These are phyloP conservation scores for Rhizophora apiculata DNA, from an alignment of 345 rosid genomes.

Conservation along the genomic window DNA sequence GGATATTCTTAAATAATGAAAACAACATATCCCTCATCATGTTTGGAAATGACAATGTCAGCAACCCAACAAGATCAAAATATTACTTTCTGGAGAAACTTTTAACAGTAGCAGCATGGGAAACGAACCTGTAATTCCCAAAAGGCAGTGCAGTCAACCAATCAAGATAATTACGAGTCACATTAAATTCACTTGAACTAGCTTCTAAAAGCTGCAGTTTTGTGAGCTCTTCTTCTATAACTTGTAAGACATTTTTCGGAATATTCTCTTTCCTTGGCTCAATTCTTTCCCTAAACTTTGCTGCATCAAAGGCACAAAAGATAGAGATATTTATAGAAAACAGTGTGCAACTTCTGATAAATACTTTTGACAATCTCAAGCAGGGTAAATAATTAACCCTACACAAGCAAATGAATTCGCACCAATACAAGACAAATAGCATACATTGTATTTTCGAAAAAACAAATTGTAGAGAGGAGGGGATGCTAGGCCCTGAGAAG, in stretches of 20 bases:
- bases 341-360: background rate
- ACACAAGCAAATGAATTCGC: too few species aligned
- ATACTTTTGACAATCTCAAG: background rate
- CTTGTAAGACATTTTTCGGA: constrained; percentile 88
- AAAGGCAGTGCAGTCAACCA: constrained; percentile 96
- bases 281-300: constrained; percentile 88
- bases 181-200: constrained; percentile 99
- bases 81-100: background rate
- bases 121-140: constrained; percentile 86
- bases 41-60: too few species aligned
- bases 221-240: constrained; percentile 96
- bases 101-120: too few species aligned
- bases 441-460: background rate
- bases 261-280: constrained; percentile 82
- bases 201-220: constrained; percentile 97
- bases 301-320: constrained; percentile 44
- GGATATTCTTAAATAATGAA: too few species aligned
- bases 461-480: background rate
- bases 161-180: constrained; percentile 97
- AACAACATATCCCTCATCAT: too few species aligned
- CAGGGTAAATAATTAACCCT: background rate
- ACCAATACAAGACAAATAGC: background rate
- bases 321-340: background rate
- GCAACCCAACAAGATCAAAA: background rate
- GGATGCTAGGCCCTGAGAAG: too few species aligned